Evolutionary conservation across 257 asterid species (phyloP), one percentile per base, ranked within the genome.

Genomic region (Catharanthus roseus): DNA sequence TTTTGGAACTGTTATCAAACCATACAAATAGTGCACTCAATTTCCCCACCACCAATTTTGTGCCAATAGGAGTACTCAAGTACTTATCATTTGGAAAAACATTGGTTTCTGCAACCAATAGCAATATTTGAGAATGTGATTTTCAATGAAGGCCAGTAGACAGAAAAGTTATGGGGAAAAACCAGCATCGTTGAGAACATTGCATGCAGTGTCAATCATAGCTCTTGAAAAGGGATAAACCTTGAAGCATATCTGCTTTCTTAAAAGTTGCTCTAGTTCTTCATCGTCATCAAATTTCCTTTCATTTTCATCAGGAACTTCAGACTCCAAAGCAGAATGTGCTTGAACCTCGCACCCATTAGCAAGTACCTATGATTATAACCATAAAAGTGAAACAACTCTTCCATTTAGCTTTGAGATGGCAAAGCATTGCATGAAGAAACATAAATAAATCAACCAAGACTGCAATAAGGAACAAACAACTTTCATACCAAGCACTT

Each of bases 151-250:
- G 60, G 58, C 71, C 58, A 67, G 8, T 7, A 65, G 49, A 38
- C 19, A n/a, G 68, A 13, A n/a, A 54, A 41, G 36, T 39, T 7
- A 19, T 41, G 73, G 72, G n/a, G 39, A 38, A 65, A 34, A 15
- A 19, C 53, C 68, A 63, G 31, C 57, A 31, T 29, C 55, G 61
- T 10, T 65, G 24, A 66, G 67, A 71, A 24, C n/a, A 60, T 66
- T 53, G 45, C 62, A 15, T 21, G 56, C 47, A 65, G 67, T 57
- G 72, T 72, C 74, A 74, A 71, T 62, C 96, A 71, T 89, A 93
- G 96, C 96, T 74, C 80, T 83, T 83, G 84, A 77, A 75, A 86
- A 91, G 78, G 96, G 93, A 89, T 91, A 93, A 81, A 88, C 86
- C 95, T 89, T 93, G 74, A 82, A 91, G 93, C 93, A 85, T 83